Percentiles rank a stretch among this genome's conserved stretches.
Evolutionary conservation across 306 rosid species (phyloP).

Genomic region (Phaseolus lunatus): DNA sequence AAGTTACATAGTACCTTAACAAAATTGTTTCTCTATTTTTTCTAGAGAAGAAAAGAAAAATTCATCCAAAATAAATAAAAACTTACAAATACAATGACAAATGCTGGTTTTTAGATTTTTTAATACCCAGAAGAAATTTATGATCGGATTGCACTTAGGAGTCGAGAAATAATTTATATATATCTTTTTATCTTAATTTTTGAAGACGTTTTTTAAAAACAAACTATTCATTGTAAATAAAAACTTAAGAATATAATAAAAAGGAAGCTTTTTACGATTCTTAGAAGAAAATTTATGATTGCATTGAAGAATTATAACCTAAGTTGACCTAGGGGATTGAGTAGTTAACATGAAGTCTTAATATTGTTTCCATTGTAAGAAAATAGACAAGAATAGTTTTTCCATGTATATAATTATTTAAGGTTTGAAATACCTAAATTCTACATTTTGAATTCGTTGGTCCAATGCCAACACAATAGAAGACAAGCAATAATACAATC

Average conservation of each 20-base stretch:
- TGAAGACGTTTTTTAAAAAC: no score
- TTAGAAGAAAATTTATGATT: no score
- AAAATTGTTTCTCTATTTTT: background rate
- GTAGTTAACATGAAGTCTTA: background rate
- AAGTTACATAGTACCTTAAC: background rate
- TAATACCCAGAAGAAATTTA: no score
- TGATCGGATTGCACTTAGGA: no score
- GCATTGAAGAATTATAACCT: background rate
- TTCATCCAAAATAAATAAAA: background rate
- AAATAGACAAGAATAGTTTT: background rate
- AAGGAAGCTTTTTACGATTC: no score
- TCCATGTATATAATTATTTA: background rate
- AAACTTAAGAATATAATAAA: no score
- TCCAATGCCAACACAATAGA: background rate
- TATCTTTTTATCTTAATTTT: no score
- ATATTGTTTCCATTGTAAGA: background rate
- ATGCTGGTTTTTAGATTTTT: no score
- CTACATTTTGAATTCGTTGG: background rate
- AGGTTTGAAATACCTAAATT: background rate
- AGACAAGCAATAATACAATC: background rate
- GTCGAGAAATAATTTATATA: no score
- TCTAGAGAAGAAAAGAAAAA: no score
- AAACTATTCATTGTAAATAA: no score
- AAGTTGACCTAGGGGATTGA: background rate
- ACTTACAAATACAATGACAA: background rate